These are phyloP conservation scores for Syncephalastrum contaminatum DNA, from an alignment of 371 early-diverging fungal genomes.

Conservation along the genomic window DNA sequence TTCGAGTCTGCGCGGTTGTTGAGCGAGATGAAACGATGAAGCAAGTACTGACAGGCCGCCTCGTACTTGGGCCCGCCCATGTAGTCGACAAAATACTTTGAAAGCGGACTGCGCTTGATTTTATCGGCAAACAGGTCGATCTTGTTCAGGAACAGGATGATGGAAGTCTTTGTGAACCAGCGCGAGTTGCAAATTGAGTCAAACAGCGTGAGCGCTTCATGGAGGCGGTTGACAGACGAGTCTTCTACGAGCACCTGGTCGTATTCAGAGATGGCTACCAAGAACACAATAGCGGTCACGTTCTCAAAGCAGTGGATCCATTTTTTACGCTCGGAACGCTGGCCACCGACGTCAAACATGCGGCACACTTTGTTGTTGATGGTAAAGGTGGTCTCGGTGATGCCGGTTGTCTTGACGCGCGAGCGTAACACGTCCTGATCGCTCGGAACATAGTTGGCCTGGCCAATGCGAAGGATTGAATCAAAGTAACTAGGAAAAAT, in stretches of 20 bases:
- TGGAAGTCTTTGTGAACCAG: constrained; percentile 79
- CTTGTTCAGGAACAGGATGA: constrained; percentile 85
- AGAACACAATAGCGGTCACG: constrained; percentile 90
- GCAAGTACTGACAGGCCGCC: constrained; percentile 49
- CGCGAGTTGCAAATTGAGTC: constrained; percentile 76
- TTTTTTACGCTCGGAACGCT: constrained; percentile 89
- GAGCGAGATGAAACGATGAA: constrained; percentile 42
- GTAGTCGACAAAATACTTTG: constrained; percentile 73
- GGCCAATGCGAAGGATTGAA: constrained; percentile 78
- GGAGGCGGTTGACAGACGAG: constrained; percentile 72
- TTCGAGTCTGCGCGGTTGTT: constrained; percentile 43
- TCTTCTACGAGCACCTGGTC: constrained; percentile 95
- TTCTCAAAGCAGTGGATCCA: constrained; percentile 96
- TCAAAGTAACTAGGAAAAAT: constrained; percentile 72
- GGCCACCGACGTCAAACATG: constrained; percentile 96
- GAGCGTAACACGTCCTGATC: constrained; percentile 86
- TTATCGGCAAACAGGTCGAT: constrained; percentile 80
- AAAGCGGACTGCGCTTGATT: constrained; percentile 59
- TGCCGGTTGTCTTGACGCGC: constrained; percentile 84
- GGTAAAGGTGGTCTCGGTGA: constrained; percentile 84
- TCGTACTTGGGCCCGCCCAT: constrained; percentile 69
- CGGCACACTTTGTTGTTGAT: constrained; percentile 77
- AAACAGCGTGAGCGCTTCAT: constrained; percentile 68
- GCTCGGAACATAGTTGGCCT: constrained; percentile 73
- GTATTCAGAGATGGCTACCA: constrained; percentile 93